A percentile compares a stretch with the other conserved stretches of the same genome.
phyloP scores from a whole-genome alignment of 169 alveolate species.

The Eimeria sp. region DNA sequence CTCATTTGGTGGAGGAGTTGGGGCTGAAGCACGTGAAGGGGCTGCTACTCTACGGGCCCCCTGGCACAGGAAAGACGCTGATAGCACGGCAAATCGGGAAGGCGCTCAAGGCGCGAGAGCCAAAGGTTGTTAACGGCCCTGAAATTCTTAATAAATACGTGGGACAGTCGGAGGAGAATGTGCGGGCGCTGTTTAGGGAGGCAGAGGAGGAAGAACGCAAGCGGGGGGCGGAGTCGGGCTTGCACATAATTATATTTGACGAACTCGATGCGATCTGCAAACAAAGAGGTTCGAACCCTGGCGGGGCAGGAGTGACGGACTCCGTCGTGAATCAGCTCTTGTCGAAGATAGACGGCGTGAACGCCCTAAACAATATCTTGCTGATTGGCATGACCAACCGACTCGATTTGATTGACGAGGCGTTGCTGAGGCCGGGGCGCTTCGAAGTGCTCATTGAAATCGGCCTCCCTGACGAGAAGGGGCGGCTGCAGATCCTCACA shows the following conservation, averaged over 20 bases:
- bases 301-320: constrained; percentile 94
- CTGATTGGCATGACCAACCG: constrained; percentile 99
- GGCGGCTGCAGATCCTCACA: constrained; percentile 98
- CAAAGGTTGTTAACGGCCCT: constrained; percentile 95
- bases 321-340: constrained; percentile 99
- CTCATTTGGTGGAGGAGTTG: constrained; percentile 97
- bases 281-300: constrained; percentile 95
- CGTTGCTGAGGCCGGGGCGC: constrained; percentile 99
- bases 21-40: constrained; percentile 99
- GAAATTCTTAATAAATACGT: constrained; percentile 93
- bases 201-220: constrained; percentile 98
- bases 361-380: constrained; percentile 98
- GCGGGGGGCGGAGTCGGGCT: constrained; percentile 97
- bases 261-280: constrained; percentile 99
- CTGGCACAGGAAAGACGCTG: constrained; percentile 99
- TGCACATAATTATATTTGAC: constrained; percentile 99
- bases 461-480: constrained; percentile 98
- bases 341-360: constrained; percentile 99
- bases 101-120: constrained; percentile 97
- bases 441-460: constrained; percentile 99
- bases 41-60: constrained; percentile 99
- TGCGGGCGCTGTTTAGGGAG: constrained; percentile 98
- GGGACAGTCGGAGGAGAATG: constrained; percentile 99
- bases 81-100: constrained; percentile 99
- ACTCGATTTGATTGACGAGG: constrained; percentile 99